phyloP scores from a whole-genome alignment of 495 filamentous ascomycete species.

The Darksidea phi region DNA sequence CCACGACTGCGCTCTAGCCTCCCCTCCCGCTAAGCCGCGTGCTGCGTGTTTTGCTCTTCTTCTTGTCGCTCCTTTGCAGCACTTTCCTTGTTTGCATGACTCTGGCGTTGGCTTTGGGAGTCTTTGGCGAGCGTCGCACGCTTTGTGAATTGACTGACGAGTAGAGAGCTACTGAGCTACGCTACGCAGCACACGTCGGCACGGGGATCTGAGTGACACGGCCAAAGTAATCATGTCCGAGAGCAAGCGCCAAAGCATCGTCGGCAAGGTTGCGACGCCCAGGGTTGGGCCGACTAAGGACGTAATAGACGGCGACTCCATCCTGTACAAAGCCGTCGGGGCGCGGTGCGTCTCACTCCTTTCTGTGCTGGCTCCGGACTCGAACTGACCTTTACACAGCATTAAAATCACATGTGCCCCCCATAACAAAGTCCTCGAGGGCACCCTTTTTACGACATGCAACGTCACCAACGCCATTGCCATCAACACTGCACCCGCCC shows the following conservation, averaged over 20 bases:
- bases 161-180: background rate
- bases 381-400: constrained; percentile 40
- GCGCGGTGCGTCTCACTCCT: constrained; percentile 38
- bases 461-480: constrained; percentile 65
- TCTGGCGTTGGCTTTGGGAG: constrained; percentile 32
- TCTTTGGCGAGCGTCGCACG: constrained; percentile 27
- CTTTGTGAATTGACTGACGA: constrained; percentile 7
- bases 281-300: constrained; percentile 38
- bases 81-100: constrained; percentile 34
- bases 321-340: constrained; percentile 43
- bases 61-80: constrained; percentile 37
- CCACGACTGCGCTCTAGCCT: constrained; percentile 3
- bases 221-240: constrained; percentile 38
- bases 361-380: too few relatives aligned
- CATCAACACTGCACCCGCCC: constrained; percentile 52
- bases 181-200: constrained; percentile 1
- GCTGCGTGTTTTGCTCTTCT: constrained; percentile 16
- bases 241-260: constrained; percentile 38
- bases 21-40: constrained; percentile 10
- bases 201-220: background rate
- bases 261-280: constrained; percentile 44
- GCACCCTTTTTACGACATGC: constrained; percentile 65
- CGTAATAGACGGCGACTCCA: constrained; percentile 35
- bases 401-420: constrained; percentile 61
- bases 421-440: constrained; percentile 56